Conservation (phyloP, 331 rosid genomes). For the Rosa hybrid region DNA sequence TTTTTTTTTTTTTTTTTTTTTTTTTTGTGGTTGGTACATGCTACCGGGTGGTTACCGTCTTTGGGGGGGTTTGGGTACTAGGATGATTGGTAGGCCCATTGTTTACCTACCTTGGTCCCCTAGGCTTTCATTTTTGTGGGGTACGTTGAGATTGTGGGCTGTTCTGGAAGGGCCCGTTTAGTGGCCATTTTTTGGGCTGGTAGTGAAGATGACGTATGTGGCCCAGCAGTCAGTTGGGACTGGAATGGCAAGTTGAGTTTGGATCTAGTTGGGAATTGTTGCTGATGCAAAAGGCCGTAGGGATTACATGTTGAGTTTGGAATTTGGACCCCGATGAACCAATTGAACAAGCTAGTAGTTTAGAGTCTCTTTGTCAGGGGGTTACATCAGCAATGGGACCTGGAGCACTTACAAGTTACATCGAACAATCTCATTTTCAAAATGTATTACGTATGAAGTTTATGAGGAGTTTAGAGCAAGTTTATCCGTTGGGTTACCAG, state of each 20-base stretch:
- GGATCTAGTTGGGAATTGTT: too few species aligned
- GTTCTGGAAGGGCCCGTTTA: neutral
- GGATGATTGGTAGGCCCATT: neutral
- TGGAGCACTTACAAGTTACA: too few species aligned
- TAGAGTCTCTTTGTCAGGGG: too few species aligned
- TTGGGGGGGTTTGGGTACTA: neutral
- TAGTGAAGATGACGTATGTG: neutral
- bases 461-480: too few species aligned
- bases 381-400: too few species aligned
- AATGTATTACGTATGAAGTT: too few species aligned
- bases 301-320: neutral
- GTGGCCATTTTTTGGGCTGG: neutral
- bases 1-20: neutral
- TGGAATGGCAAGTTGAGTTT: too few species aligned
- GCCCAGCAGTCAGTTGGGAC: neutral
- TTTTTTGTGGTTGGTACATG: too few species aligned
- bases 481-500: too few species aligned
- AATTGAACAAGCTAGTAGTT: too few species aligned
- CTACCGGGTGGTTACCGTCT: slow-evolving; percentile 4
- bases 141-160: neutral
- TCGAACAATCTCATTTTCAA: too few species aligned
- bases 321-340: too few species aligned
- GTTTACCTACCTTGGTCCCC: neutral
- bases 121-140: neutral
- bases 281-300: neutral